These are phyloP conservation scores for Aurantiochytrium sp. DNA, from an alignment of 108 stramenopile species.

Conservation along the genomic window DNA sequence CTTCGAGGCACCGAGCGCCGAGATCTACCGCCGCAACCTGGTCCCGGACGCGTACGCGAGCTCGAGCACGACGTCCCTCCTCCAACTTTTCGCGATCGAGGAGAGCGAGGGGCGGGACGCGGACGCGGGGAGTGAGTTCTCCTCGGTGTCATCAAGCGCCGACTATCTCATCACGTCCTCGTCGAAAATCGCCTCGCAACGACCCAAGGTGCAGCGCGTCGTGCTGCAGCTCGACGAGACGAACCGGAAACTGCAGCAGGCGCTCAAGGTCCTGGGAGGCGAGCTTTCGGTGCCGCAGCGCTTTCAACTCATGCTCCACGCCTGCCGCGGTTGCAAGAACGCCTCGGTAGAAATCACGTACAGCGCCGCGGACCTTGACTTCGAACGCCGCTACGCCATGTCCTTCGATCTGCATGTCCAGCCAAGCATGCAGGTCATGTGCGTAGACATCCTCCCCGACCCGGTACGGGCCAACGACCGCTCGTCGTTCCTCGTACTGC, in stretches of 20 bases:
- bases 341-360: neutral
- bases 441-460: neutral
- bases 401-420: neutral
- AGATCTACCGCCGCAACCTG: neutral
- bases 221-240: neutral
- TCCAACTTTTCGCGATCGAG: neutral
- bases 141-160: neutral
- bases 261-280: neutral
- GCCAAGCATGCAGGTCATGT: neutral
- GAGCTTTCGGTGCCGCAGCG: neutral
- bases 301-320: neutral
- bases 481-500: neutral
- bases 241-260: neutral
- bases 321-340: neutral
- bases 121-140: neutral
- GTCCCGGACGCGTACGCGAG: neutral
- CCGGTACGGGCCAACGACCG: neutral
- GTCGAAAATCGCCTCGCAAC: neutral
- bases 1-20: neutral
- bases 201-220: neutral
- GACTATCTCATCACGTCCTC: slow-evolving; percentile 30
- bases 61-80: neutral
- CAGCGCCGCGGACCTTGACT: slow-evolving; percentile 4
- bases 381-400: neutral
- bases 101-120: neutral